Percentiles rank a stretch among this genome's conserved stretches.
Conservation (phyloP, 2,329 filamentous ascomycete species). For the Paracorniculantispora psalliotae region DNA sequence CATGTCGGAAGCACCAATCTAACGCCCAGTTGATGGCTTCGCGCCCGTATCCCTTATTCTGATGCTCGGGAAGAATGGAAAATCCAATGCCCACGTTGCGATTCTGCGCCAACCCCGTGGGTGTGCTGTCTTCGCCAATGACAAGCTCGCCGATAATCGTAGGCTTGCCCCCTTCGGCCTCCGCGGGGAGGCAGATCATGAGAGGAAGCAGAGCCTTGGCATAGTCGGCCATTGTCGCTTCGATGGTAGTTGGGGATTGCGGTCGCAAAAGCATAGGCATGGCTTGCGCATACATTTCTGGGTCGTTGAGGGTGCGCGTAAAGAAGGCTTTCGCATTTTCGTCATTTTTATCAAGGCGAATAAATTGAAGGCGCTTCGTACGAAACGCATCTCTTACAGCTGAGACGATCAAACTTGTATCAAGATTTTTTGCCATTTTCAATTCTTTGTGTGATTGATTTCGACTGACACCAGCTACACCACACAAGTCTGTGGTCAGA, state of each 20-base stretch:
- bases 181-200: background rate
- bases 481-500: too few relatives aligned
- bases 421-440: background rate
- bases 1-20: conserved; percentile 41
- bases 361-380: background rate
- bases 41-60: conserved; percentile 38
- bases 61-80: conserved; percentile 28
- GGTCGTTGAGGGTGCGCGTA: background rate
- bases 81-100: conserved; percentile 28
- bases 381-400: background rate
- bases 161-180: background rate
- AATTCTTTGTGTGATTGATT: too few relatives aligned
- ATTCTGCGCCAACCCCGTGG: background rate
- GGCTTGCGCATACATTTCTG: background rate
- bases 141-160: background rate
- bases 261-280: background rate
- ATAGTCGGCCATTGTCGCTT: background rate
- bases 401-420: background rate
- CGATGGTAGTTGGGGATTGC: background rate
- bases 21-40: conserved; percentile 44
- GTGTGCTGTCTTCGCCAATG: background rate
- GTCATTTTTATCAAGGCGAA: background rate
- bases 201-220: background rate
- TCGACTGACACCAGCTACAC: too few relatives aligned
- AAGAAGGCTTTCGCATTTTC: background rate